Evolutionary conservation across 1,284 basidiomycete species (phyloP), one percentile per base, ranked within the genome.

Genomic region (Austroboletus novae-zelandiae): DNA sequence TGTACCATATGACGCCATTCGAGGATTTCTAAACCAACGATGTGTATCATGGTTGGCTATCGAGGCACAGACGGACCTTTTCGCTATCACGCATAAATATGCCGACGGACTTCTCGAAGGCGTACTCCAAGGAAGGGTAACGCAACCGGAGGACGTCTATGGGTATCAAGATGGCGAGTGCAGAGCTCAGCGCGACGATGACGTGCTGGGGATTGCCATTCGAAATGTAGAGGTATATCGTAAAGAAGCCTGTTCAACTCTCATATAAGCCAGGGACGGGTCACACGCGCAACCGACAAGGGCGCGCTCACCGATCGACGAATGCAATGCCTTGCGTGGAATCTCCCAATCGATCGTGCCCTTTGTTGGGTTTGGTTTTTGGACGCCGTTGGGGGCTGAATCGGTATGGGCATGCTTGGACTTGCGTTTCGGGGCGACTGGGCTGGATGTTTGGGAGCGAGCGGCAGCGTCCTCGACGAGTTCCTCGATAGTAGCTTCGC

Each of bases 1-100:
- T 86, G 68, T 98, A 99, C 91, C 93, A 98, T 41, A 98, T 85
- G 29, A 96, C 93, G 5, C 96, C 96, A 62, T 94, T 94, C 14
- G 85, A 79, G 40, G 79, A 74, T 64, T 80, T 76, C 84, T 88
- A 29, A 37, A 17, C 48, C 18, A 27, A 27, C 40, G 9, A 37
- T 43, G 4, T 30, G 20, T 1, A 10, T 35, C 11, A 17, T 17
- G 17, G 15, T 23, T 27, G 27, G 14, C 23, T 10, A 15, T 39
- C 2, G 8, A n/a, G 27, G 15, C 4, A 30, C 18, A 17, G 17
- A 45, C 76, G 42, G 48, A 87, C 86, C 74, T 88, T 90, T 74
- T 98, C 95, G 57, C 84, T 86, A 58, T 95, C 92, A 15, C 94
- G 83, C 96, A 99, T 98, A 49, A 99, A 79, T 64, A 91, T 87